Conservation (phyloP, 2,329 filamentous ascomycete species). For the Albifimbria verrucaria region DNA sequence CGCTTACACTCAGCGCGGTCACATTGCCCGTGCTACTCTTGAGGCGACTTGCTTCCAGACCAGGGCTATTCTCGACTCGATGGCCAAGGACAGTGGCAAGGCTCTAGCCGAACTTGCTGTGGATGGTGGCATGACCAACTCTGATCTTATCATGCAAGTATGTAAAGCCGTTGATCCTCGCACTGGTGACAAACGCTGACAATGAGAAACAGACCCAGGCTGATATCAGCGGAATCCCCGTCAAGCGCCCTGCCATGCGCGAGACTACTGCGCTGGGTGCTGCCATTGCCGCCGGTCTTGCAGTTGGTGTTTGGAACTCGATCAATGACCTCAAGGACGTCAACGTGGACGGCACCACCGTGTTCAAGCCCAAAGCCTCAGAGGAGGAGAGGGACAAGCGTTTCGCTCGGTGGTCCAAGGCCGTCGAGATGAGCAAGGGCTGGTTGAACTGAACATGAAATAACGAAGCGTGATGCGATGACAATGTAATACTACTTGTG, state of each 20-base stretch:
- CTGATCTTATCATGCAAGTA: conserved; percentile 73
- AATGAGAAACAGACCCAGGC: conserved; percentile 59
- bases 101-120: conserved; percentile 70
- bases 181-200: not conserved
- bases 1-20: conserved; percentile 70
- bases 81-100: conserved; percentile 78
- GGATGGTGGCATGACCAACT: conserved; percentile 82
- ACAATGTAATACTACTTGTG: not conserved
- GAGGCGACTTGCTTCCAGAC: conserved; percentile 83
- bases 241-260: conserved; percentile 75
- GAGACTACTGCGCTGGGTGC: conserved; percentile 81
- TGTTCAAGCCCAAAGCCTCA: conserved; percentile 66
- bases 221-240: conserved; percentile 75
- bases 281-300: conserved; percentile 79
- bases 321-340: conserved; percentile 70
- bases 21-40: conserved; percentile 75
- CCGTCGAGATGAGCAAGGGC: conserved; percentile 74
- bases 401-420: conserved; percentile 71
- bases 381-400: conserved; percentile 56
- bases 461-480: not conserved
- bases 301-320: conserved; percentile 69
- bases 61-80: conserved; percentile 75
- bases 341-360: conserved; percentile 65
- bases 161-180: conserved; percentile 4
- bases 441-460: conserved; percentile 47